A percentile compares a stretch with the other conserved stretches of the same genome.
phyloP scores from a whole-genome alignment of 108 stramenopile species.

The Nannochloropsis gaditana region DNA sequence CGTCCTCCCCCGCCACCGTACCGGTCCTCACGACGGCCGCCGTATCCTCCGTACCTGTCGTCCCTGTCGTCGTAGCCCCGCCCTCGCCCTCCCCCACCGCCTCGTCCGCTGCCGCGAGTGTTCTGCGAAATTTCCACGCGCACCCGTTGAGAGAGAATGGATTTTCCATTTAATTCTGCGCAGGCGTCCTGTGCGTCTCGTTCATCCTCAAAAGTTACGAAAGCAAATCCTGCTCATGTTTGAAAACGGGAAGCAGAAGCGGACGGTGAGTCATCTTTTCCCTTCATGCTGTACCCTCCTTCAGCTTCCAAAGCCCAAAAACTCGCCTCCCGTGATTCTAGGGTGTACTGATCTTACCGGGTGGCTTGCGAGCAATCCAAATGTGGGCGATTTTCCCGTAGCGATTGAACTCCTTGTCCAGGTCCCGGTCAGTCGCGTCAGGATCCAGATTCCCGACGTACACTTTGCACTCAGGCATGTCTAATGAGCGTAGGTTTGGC shows the following conservation, averaged over 20 bases:
- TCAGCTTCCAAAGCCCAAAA: neutral
- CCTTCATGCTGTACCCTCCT: neutral
- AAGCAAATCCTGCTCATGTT: neutral
- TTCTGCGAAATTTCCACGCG: conserved; percentile 12
- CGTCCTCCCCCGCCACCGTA: neutral
- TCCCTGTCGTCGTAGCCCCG: neutral
- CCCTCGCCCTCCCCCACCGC: neutral
- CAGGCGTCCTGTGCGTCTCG: conserved; percentile 18
- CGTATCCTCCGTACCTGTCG: neutral
- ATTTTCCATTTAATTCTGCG: neutral
- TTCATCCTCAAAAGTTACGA: conserved; percentile 18
- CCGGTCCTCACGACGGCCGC: neutral
- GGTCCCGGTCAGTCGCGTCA: conserved; percentile 16
- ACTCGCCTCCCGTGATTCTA: neutral
- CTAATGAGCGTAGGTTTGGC: neutral
- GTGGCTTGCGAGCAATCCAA: conserved; percentile 24
- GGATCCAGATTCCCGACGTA: conserved; percentile 23
- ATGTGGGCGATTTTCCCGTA: conserved; percentile 15
- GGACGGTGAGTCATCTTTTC: neutral
- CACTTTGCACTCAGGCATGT: conserved; percentile 3
- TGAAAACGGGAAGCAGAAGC: neutral
- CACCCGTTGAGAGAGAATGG: neutral
- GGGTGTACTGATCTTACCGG: conserved; percentile 12
- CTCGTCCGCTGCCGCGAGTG: conserved; percentile 4
- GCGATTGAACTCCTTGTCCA: neutral